Evolutionary conservation across 2,329 filamentous ascomycete species (phyloP).

Genomic region (Aspergillus aculeatus): DNA sequence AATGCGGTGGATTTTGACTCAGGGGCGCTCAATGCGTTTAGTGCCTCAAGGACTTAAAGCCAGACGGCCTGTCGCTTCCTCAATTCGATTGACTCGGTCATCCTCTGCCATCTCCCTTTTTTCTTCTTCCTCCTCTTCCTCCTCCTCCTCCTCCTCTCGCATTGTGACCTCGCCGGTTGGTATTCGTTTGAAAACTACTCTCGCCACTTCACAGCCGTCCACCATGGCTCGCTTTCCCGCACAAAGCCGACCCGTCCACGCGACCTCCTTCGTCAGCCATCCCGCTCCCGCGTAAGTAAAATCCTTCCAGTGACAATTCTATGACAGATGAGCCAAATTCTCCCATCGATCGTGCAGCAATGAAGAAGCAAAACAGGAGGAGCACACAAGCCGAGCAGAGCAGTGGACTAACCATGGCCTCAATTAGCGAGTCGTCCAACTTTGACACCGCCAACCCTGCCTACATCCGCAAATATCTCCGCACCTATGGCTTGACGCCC

Average conservation of each 20-base stretch:
- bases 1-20: slow-evolving; percentile 34
- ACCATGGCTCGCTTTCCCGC: slow-evolving; percentile 38
- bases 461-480: slow-evolving; percentile 52
- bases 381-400: neutral
- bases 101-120: slow-evolving; percentile 5
- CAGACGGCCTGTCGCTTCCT: slow-evolving; percentile 22
- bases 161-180: neutral
- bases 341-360: neutral
- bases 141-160: slow-evolving; percentile 21
- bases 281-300: slow-evolving; percentile 33
- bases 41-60: slow-evolving; percentile 33
- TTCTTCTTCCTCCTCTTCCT: slow-evolving; percentile 15
- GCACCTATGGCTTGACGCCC: slow-evolving; percentile 52
- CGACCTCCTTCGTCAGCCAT: slow-evolving; percentile 35
- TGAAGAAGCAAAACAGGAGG: neutral
- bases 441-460: slow-evolving; percentile 51
- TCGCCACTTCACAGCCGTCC: slow-evolving; percentile 26
- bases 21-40: slow-evolving; percentile 32
- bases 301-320: too few species aligned
- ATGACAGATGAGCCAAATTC: neutral
- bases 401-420: slow-evolving; percentile 9
- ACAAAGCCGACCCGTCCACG: slow-evolving; percentile 38
- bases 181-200: slow-evolving; percentile 19
- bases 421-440: slow-evolving; percentile 39
- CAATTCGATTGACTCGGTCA: slow-evolving; percentile 11